phyloP scores from a whole-genome alignment of 768 basidiomycete genomes.

The Cytidiella melzeri region DNA sequence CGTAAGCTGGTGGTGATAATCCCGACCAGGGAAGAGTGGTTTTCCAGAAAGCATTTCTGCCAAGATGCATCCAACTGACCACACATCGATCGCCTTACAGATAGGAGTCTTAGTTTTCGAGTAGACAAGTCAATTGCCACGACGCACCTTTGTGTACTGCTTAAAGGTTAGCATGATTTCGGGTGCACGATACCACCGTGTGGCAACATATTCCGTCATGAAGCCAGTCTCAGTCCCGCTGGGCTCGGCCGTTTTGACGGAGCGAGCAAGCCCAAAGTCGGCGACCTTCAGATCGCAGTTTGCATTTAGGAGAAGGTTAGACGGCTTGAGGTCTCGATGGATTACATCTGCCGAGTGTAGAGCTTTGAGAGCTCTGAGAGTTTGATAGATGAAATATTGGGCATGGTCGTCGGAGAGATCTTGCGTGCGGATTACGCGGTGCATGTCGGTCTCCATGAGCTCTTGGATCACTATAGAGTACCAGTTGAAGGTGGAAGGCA shows the following conservation, averaged over 20 bases:
- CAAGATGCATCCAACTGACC: slow-evolving; percentile 84
- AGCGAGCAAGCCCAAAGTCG: slow-evolving; percentile 94
- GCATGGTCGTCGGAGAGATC: slow-evolving; percentile 94
- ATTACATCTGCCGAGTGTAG: slow-evolving; percentile 96
- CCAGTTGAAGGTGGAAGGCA: slow-evolving; percentile 1
- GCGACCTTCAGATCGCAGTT: slow-evolving; percentile 95
- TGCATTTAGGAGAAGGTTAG: slow-evolving; percentile 94
- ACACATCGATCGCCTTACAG: slow-evolving; percentile 72
- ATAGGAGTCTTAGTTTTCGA: neutral
- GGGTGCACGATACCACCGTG: slow-evolving; percentile 97
- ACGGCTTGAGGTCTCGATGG: slow-evolving; percentile 94
- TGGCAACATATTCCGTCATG: slow-evolving; percentile 98
- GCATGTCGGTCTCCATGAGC: slow-evolving; percentile 94
- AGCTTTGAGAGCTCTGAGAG: slow-evolving; percentile 91
- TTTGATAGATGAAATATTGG: slow-evolving; percentile 92
- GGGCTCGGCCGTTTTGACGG: slow-evolving; percentile 79
- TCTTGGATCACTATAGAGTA: slow-evolving; percentile 70
- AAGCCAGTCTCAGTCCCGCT: slow-evolving; percentile 64
- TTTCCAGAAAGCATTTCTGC: slow-evolving; percentile 98
- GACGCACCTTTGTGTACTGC: slow-evolving; percentile 83
- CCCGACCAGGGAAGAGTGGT: slow-evolving; percentile 94
- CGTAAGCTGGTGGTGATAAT: slow-evolving; percentile 93
- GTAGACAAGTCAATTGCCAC: slow-evolving; percentile 6
- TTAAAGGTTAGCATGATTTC: slow-evolving; percentile 99
- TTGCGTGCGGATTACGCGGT: slow-evolving; percentile 92